Evolutionary conservation across 331 rosid genomes (phyloP), one percentile per base, ranked within the genome.

Genomic region (Acacia concinna): DNA sequence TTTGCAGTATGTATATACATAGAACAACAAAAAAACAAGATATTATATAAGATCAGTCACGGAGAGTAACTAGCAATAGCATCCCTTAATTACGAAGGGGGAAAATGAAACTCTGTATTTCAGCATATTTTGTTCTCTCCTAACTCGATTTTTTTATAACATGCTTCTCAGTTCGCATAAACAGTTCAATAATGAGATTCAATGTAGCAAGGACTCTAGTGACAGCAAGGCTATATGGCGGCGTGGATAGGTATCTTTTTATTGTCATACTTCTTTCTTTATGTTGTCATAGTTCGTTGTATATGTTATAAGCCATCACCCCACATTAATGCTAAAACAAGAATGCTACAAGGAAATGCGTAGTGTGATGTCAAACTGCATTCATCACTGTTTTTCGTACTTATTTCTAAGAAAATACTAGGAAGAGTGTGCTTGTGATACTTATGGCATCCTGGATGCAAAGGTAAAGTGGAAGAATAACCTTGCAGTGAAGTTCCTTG

Each of bases 401-500:
- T 54, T 72, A 37, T 32, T 37, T 76, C 52, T 60, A 35, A 46
- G 2, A 3, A 68, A 27, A 70, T 54, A 60, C 56, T 9, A 28
- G 30, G 72, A 77, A 46, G 35, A 67, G 40, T 51, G 65, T 56
- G 77, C 51, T 71, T 72, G 30, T 38, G 34, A 49, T 73, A 30
- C 70, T 67, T 23, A 17, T 27, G 78, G 54, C 67, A 67, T 28
- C 28, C 72, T 43, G 65, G 12, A 82, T 71, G 81, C 44, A 62
- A 77, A 85, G 68, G 49, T 47, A 52, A 79, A 70, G 52, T 37
- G 47, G 64, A 76, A 76, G 80, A 40, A 75, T 71, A 89, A 94
- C 99, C 98, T 86, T 79, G 85, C 41, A 76, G 59, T 54, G 89
- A 81, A 35, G 60, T 86, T 67, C 86, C 90, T 76, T 88, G 83